Base-by-base conservation (phyloP, 2,329 filamentous ascomycete genomes). In the Endoconidiophora polonica region DNA sequence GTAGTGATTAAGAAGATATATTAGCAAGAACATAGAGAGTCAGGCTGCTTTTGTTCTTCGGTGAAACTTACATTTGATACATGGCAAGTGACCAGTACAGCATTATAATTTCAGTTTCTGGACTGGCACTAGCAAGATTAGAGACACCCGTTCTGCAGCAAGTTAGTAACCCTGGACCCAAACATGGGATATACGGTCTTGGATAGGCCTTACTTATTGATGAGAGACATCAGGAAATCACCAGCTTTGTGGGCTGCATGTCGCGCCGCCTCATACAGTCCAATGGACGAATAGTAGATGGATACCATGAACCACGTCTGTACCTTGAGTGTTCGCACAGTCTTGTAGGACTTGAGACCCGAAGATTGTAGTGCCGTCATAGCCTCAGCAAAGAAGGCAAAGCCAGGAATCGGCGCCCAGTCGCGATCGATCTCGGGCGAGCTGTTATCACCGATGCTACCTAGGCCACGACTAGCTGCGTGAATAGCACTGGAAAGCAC, bases 51-150 rank as follows among this genome's bases (percentile, higher is more conserved):
- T 2, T 3, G 12, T 33, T 33, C 29, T 3, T 33, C 12, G 12
- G 7, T 14, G 16, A 12, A 29, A 41, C 49, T 45, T 50, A 50
- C 49, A 50, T 50, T 14, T 50, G 49, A 23, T 46, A 50, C 10
- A 41, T 36, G 9, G 44, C 29, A 26, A 50, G 37, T 12, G 49
- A 46, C 49, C 49, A 50, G 18, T 46, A 50, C 3, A 50, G 16
- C 24, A 50, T 40, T 12, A 50, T 18, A 22, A 22, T 37, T 23
- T 49, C 49, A 6, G 37, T 44, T 26, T 50, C 49, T 14, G 26
- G 33, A 6, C 16, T 44, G 10, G 23, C 44, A 20, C 41, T 38
- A 9, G 24, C 44, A 23, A 50, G 38, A 38, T 44, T 29, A 22
- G 29, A 38, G 12, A 47, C 12, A 3, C 45, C 45, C 24, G 20